Base-by-base conservation (phyloP, 2,329 filamentous ascomycete genomes). In the Nigrospora sphaerica region DNA sequence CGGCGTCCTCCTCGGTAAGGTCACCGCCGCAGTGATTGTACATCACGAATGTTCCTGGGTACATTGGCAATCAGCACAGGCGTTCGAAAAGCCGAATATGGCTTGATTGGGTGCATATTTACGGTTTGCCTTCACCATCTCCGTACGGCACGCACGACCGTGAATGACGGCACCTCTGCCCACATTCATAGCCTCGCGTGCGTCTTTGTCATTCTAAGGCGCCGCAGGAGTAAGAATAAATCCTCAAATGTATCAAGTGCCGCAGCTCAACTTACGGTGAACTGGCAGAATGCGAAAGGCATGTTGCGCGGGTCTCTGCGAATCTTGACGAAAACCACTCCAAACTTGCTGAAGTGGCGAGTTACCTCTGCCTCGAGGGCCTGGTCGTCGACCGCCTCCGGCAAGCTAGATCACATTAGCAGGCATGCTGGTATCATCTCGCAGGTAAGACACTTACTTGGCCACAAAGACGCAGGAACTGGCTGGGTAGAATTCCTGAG, bases 271-370 rank as follows among this genome's bases (percentile, higher is more conserved):
- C 75, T 67, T 57, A 81, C 80, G 2, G 76, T 81, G 55, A 71
- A 85, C 54, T 85, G 81, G 18, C 73, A 74, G 53, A 85, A 85
- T 0, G 80, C 80, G 56, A 80, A 82, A 0, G 81, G 81, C 76
- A 84, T 82, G 35, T 75, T 68, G 13, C 62, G 62, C 12, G 48
- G 50, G 53, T 84, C 80, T 16, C 81, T 75, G 34, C 78, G 76
- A 48, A 85, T 80, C 66, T 85, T 84, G 51, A 83, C 74, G 50
- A 72, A 84, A 19, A 80, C 76, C 0, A 66, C 68, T 6, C 81
- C 81, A 53, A 68, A 83, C 14, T 66, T 57, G 16, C 67, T 64
- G 58, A 85, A 84, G 16, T 67, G 62, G 7, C 69, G 63, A 4
- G 71, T 77, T 4, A 85, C 70, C 35, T 72, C 75, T 7, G 65